phyloP scores from a whole-genome alignment of 139 green algal species.

The Tetraselmis chui region DNA sequence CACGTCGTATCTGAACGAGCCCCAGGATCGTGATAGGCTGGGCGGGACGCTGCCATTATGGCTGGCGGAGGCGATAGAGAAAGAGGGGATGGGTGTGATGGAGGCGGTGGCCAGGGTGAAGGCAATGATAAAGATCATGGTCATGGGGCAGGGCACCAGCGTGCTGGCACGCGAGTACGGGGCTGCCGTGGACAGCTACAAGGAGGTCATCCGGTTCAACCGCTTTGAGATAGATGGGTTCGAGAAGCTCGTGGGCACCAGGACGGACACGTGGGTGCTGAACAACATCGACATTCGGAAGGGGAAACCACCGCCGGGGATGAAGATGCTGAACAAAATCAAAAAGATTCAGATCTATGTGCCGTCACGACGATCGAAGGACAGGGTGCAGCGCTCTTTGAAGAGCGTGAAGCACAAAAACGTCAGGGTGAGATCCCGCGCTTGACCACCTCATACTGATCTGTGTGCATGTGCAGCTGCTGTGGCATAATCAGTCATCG shows the following conservation, averaged over 20 bases:
- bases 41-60: not conserved
- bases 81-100: too few species aligned
- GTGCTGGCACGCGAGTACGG: not conserved
- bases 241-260: not conserved
- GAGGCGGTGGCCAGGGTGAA: not conserved
- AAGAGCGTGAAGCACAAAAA: not conserved
- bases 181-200: not conserved
- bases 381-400: not conserved
- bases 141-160: not conserved
- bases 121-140: not conserved
- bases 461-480: not conserved
- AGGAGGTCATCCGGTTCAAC: not conserved
- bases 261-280: not conserved
- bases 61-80: not conserved
- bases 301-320: not conserved
- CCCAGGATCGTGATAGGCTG: not conserved
- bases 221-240: not conserved
- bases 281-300: not conserved
- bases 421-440: not conserved
- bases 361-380: not conserved
- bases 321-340: not conserved
- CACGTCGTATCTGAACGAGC: not conserved
- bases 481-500: too few species aligned
- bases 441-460: not conserved
- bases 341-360: not conserved